phyloP scores from a whole-genome alignment of 2,329 filamentous ascomycete genomes.

The Saccharata proteae region DNA sequence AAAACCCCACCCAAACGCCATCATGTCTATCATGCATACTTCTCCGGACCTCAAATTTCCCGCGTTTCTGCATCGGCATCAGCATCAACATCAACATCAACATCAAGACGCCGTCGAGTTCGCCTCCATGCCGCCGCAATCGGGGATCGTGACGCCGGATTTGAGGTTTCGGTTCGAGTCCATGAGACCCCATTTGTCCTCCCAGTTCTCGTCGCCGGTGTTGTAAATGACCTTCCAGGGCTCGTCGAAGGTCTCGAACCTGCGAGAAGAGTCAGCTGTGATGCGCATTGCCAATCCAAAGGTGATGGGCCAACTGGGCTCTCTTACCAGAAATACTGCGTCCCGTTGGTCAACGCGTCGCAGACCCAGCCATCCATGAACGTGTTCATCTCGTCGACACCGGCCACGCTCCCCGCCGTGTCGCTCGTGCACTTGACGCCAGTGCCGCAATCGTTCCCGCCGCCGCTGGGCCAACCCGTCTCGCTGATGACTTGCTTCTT shows the following conservation, averaged over 20 bases:
- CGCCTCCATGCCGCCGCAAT: constrained; percentile 45
- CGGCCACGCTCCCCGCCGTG: constrained; percentile 59
- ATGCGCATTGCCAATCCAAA: too few relatives aligned
- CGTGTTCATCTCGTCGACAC: constrained; percentile 68
- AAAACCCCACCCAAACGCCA: too few relatives aligned
- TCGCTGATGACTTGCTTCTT: constrained; percentile 68
- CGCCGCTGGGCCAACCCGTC: constrained; percentile 78
- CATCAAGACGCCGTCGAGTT: constrained; percentile 17
- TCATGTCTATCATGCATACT: too few relatives aligned
- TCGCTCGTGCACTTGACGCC: constrained; percentile 43
- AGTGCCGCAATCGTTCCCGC: constrained; percentile 64
- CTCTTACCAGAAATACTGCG: constrained; percentile 86
- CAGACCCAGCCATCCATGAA: constrained; percentile 84
- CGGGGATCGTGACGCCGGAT: constrained; percentile 69
- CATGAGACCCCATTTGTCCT: constrained; percentile 92
- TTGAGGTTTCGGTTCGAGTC: constrained; percentile 78
- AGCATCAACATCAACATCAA: constrained; percentile 15
- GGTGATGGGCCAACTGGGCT: too few relatives aligned
- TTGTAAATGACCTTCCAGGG: constrained; percentile 83
- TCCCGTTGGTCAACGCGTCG: constrained; percentile 63
- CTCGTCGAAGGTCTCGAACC: constrained; percentile 92
- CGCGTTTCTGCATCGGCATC: constrained; percentile 14
- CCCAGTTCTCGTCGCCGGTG: constrained; percentile 52
- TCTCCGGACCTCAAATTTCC: constrained; percentile 17
- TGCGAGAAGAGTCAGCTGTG: too few relatives aligned